Evolutionary conservation across 2,329 filamentous ascomycete species (phyloP).

Genomic region (Colletotrichum sp.): DNA sequence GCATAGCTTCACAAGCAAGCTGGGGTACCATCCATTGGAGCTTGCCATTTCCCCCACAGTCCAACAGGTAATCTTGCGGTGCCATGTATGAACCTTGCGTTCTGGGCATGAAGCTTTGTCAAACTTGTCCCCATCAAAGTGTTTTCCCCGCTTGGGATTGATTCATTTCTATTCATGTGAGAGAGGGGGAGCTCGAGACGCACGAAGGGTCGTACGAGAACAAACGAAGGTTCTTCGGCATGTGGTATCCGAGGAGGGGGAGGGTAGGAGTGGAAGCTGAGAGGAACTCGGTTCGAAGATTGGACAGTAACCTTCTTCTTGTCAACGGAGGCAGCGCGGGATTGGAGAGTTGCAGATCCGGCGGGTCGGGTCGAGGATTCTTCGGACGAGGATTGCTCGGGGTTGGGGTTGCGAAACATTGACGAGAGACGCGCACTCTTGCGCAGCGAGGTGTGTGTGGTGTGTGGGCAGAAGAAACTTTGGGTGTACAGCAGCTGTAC

Average conservation of each 20-base stretch:
- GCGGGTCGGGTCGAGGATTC: conserved; percentile 25
- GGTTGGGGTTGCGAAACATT: conserved; percentile 3
- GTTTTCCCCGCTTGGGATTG: not conserved
- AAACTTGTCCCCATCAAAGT: not conserved
- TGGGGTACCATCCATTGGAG: not conserved
- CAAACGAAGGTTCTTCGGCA: conserved; percentile 4
- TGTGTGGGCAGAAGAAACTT: not conserved
- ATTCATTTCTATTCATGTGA: not conserved
- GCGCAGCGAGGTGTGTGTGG: not conserved
- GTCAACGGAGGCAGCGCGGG: not conserved
- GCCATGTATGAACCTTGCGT: not conserved
- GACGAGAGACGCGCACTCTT: not conserved
- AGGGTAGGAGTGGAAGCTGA: conserved; percentile 16
- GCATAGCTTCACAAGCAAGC: not conserved
- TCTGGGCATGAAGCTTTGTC: not conserved
- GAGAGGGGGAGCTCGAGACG: not conserved
- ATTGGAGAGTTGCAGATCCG: conserved; percentile 21
- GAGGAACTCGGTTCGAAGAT: not conserved
- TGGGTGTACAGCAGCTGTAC: not conserved
- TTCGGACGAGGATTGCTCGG: conserved; percentile 20
- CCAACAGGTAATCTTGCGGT: not conserved
- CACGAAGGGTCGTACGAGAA: conserved; percentile 7
- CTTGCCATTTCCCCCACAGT: not conserved
- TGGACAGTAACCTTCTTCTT: not conserved
- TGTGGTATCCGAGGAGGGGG: not conserved